Percentiles rank a stretch among this genome's conserved stretches.
phyloP scores from a whole-genome alignment of 306 rosid genomes.

The Gynostemma pentaphyllum region DNA sequence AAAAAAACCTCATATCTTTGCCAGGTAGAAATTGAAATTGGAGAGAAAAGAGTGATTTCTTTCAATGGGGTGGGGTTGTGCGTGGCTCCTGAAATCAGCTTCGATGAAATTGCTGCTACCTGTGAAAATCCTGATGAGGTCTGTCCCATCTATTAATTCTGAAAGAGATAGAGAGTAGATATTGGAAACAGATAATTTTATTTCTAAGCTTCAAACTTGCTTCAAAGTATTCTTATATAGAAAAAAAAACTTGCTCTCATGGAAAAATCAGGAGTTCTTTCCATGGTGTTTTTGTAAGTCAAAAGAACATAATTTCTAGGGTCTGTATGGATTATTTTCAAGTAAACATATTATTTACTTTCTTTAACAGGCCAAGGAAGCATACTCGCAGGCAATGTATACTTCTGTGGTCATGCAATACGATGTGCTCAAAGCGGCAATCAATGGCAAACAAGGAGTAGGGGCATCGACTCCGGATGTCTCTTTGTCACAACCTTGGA shows the following conservation, averaged over 20 bases:
- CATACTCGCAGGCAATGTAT: conserved; percentile 47
- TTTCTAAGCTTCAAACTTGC: background rate
- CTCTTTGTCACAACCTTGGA: conserved; percentile 83
- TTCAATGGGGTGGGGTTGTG: conserved; percentile 76
- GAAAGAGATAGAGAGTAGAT: background rate
- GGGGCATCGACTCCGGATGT: conserved; percentile 52
- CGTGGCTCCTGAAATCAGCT: conserved; percentile 53
- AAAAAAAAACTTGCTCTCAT: too few species aligned
- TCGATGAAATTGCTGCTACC: conserved; percentile 35
- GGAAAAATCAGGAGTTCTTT: background rate
- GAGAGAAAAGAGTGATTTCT: conserved; percentile 78
- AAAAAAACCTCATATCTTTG: too few species aligned
- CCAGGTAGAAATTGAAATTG: conserved; percentile 87
- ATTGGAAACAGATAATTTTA: background rate
- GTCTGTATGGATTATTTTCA: conserved; percentile 1
- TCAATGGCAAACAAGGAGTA: conserved; percentile 51
- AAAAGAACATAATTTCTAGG: background rate
- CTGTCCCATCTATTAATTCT: conserved; percentile 17
- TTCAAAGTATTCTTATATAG: background rate
- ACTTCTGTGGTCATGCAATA: conserved; percentile 57
- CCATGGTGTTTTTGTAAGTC: background rate
- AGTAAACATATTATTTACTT: conserved; percentile 16
- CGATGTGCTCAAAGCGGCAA: conserved; percentile 67
- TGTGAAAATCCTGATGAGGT: conserved; percentile 57
- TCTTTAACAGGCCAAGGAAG: conserved; percentile 56